Base-by-base conservation (phyloP, 768 basidiomycete genomes). In the Leccinum disarticulatum region DNA sequence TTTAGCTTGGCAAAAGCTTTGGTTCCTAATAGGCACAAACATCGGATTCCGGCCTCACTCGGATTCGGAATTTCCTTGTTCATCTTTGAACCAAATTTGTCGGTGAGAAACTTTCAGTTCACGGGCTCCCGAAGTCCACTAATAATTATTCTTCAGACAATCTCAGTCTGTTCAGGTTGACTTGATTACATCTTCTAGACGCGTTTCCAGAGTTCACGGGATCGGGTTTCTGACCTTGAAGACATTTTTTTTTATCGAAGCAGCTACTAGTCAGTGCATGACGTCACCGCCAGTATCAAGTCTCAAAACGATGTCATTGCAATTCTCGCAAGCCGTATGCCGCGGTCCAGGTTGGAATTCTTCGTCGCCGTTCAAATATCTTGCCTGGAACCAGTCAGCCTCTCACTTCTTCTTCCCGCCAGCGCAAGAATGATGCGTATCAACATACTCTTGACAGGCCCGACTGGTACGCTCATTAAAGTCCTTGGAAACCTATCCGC, bases 21-120 rank as follows among this genome's bases (percentile, higher is more conserved):
- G 43, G 60, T 56, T 64, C 57, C 66, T 70, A 71, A 71, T 55
- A 63, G 11, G 1, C 38, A 47, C 8, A 73, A 73, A 73, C 15
- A 73, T 58, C 30, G 19, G 11, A 25, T 19, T 22, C 15, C 15
- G 11, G 25, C 6, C 22, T 5, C 41, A 43, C 10, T 46, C 4
- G 17, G 41, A 41, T 2, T 46, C 5, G 17, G 41, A 41, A 41
- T 41, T 41, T 41, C n/a, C 17, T 38, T 38, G 15, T 38, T 17
- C 38, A 38, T n/a, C n/a, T 41, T 41, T n/a, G 17, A n/a, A 38
- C 38, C 3, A 38, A n/a, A 41, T n/a, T 5, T 41, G 4, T 49
- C 8, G 27, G 27, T 1, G 31, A 15, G 48, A 22, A 7, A 49
- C 25, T 1, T 25, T 3, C 1, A 25, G 25, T 25, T 27, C 15